Base-by-base conservation (phyloP, 2,329 filamentous ascomycete genomes). In the Verticillium isaacii region DNA sequence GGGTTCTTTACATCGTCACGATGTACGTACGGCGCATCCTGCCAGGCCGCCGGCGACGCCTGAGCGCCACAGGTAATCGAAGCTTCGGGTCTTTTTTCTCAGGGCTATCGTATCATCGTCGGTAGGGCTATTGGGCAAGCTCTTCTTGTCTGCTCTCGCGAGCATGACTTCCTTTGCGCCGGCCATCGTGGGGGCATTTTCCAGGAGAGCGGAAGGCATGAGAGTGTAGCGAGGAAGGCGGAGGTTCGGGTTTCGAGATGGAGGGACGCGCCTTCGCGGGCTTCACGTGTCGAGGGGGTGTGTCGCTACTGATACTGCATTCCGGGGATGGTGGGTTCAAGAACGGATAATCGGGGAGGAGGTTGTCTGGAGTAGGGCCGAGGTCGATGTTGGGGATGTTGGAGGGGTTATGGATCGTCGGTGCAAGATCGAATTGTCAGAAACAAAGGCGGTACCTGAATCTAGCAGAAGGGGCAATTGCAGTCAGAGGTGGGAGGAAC, bases 11-110 rank as follows among this genome's bases (percentile, higher is more conserved):
- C n/a, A 9, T n/a, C 36, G 52, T 29, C 37, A n/a, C 19, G 25
- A 34, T 32, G 32, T 32, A 81, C 90, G 70, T 86, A 97, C 93
- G 67, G 92, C 93, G 78, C 93, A 97, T 67, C 94, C 95, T 60
- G 95, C 95, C 63, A 97, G 68, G 17, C 95, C 95, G 57, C 95
- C 95, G 2, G 95, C 94, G 36, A 96, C 78, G 37, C 91, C 92
- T 64, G 90, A 95, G 68, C 91, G 87, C 76, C 92, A 82, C 54
- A 95, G 80, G 76, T 98, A 98, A 68, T 96, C 91, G 66, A 90
- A 79, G 72, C 89, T 95, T 72, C 89, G 87, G 68, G 82, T 82
- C 66, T 80, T 79, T 64, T 75, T 72, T 66, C 78, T 75, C 32
- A 78, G 74, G 61, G 80, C 75, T 68, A 82, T 73, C 68, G 81